phyloP scores from a whole-genome alignment of 2,329 filamentous ascomycete species.

The Lachnellula arida region DNA sequence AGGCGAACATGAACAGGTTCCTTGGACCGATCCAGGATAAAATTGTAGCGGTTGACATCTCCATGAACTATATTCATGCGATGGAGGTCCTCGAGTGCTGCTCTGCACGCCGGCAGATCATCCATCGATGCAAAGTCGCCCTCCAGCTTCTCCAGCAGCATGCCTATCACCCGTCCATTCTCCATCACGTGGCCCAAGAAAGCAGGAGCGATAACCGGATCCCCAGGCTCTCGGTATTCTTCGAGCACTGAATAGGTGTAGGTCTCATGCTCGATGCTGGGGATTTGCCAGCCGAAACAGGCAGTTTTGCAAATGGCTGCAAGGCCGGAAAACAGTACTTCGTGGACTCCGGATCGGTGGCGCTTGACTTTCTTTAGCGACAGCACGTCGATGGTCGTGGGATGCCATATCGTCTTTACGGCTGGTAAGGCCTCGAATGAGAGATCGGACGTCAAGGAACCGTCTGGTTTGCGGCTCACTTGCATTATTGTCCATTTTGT shows the following conservation, averaged over 20 bases:
- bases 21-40: constrained; percentile 3
- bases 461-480: constrained; percentile 3
- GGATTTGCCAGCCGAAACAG: background rate
- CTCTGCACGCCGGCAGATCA: constrained; percentile 28
- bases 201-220: constrained; percentile 22
- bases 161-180: constrained; percentile 29
- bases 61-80: constrained; percentile 1
- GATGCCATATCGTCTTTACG: constrained; percentile 8
- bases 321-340: background rate
- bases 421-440: constrained; percentile 5
- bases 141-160: constrained; percentile 29
- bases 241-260: background rate
- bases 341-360: constrained; percentile 9
- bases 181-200: constrained; percentile 30
- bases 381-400: constrained; percentile 10
- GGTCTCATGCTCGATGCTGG: background rate
- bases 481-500: constrained; percentile 1
- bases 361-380: constrained; percentile 9
- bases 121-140: constrained; percentile 23
- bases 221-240: background rate
- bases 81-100: background rate
- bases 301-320: background rate
- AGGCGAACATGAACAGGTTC: constrained; percentile 7
- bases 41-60: constrained; percentile 11
- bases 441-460: constrained; percentile 4